A percentile compares a stretch with the other conserved stretches of the same genome.
Conservation (phyloP, 768 basidiomycete genomes). For the Exsudoporus frostii region DNA sequence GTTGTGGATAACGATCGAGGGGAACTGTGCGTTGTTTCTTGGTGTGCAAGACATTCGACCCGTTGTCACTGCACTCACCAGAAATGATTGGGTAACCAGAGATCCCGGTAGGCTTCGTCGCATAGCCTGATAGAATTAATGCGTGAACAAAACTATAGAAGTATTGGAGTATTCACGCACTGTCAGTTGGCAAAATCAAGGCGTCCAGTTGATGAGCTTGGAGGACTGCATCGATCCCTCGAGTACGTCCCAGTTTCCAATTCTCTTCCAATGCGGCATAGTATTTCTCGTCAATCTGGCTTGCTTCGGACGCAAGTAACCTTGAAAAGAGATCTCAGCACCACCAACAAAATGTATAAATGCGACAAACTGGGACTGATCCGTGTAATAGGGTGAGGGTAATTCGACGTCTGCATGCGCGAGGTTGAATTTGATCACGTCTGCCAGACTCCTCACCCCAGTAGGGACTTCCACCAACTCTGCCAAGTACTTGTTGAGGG, state of each 20-base stretch:
- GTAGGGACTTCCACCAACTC: slow-evolving; percentile 53
- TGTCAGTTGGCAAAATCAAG: slow-evolving; percentile 45
- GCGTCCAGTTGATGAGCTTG: slow-evolving; percentile 48
- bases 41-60: background rate
- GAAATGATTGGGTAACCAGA: slow-evolving; percentile 68
- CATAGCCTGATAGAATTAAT: slow-evolving; percentile 18
- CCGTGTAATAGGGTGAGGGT: slow-evolving; percentile 33
- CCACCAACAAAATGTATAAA: background rate
- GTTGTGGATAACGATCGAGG: slow-evolving; percentile 54
- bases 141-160: background rate
- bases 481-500: slow-evolving; percentile 42
- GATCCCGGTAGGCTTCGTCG: slow-evolving; percentile 43
- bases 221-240: slow-evolving; percentile 54
- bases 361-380: slow-evolving; percentile 34
- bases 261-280: slow-evolving; percentile 45
- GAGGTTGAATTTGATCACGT: slow-evolving; percentile 56
- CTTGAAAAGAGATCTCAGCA: slow-evolving; percentile 14
- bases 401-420: slow-evolving; percentile 49
- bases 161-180: slow-evolving; percentile 15
- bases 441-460: slow-evolving; percentile 54
- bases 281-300: slow-evolving; percentile 38
- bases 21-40: slow-evolving; percentile 38
- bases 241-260: slow-evolving; percentile 46
- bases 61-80: slow-evolving; percentile 35
- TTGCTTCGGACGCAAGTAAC: slow-evolving; percentile 24